Percentiles rank a stretch among this genome's conserved stretches.
Conservation (phyloP, 2,329 filamentous ascomycete species). For the Mycogone perniciosa region DNA sequence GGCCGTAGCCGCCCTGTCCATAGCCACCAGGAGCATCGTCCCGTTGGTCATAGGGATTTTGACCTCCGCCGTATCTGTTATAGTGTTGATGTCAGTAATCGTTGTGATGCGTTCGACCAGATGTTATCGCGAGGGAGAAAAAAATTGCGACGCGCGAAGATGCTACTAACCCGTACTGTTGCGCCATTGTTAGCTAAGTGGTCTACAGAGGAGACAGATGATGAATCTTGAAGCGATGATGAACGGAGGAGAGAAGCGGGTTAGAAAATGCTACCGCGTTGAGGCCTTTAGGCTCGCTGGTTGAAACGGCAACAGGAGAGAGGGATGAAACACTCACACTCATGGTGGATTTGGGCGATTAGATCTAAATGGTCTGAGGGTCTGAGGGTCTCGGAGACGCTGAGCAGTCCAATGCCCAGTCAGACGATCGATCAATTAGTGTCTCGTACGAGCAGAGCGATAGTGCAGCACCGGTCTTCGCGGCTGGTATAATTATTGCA, state of each 20-base stretch:
- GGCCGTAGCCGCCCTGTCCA: slow-evolving; percentile 19
- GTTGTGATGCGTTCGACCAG: slow-evolving; percentile 1
- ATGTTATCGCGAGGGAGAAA: not conserved
- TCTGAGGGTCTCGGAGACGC: not conserved
- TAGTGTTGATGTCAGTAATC: slow-evolving; percentile 25
- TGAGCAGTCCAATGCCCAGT: no score
- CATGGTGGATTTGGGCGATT: slow-evolving; percentile 17
- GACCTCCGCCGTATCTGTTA: slow-evolving; percentile 46
- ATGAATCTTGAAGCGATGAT: not conserved
- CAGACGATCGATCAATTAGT: not conserved
- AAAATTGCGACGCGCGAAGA: slow-evolving; percentile 6
- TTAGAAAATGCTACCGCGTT: not conserved
- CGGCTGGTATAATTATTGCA: not conserved
- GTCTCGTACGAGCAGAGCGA: not conserved
- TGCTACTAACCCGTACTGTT: slow-evolving; percentile 50
- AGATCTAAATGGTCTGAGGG: slow-evolving; percentile 5
- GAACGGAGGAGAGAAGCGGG: not conserved
- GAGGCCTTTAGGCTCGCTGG: not conserved
- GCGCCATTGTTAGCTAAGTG: slow-evolving; percentile 23
- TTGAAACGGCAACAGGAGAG: slow-evolving; percentile 20
- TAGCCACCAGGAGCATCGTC: slow-evolving; percentile 32
- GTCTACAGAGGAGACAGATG: slow-evolving; percentile 1
- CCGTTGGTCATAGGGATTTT: slow-evolving; percentile 55
- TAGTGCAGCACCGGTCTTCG: not conserved
- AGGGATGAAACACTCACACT: slow-evolving; percentile 23